phyloP scores from a whole-genome alignment of 257 asterid genomes.

The Marsdenia floribunda region DNA sequence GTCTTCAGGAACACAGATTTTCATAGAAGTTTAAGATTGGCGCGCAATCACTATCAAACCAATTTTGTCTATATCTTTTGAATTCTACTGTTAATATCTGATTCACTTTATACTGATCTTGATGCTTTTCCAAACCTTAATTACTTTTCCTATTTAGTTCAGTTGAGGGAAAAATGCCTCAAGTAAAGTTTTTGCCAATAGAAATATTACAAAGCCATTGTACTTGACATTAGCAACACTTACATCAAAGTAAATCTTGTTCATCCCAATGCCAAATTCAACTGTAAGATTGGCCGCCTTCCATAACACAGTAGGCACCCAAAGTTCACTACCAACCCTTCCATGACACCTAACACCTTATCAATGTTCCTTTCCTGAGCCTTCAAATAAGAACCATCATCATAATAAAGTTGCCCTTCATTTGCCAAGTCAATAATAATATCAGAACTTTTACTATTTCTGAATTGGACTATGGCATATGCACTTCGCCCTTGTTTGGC shows the following conservation, averaged over 20 bases:
- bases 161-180: background rate
- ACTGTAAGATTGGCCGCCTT: slow-evolving; percentile 12
- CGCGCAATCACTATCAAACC: background rate
- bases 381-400: slow-evolving; percentile 46
- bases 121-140: background rate
- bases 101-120: background rate
- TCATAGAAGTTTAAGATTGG: background rate
- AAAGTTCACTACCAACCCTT: slow-evolving; percentile 36
- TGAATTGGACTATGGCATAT: no score
- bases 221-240: slow-evolving; percentile 12
- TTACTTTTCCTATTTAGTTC: background rate
- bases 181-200: background rate
- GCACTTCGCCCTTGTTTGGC: no score
- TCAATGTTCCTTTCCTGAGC: slow-evolving; percentile 38
- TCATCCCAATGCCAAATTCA: slow-evolving; percentile 33
- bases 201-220: background rate
- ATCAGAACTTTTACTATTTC: no score
- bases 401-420: no score
- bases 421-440: no score
- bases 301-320: slow-evolving; percentile 68
- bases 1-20: background rate
- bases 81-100: no score
- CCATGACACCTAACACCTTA: slow-evolving; percentile 35
- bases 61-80: background rate
- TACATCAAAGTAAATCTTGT: slow-evolving; percentile 7